These are phyloP conservation scores for Aristolochia fimbriata DNA, from an alignment of 164 flowering plant species.

Conservation along the genomic window DNA sequence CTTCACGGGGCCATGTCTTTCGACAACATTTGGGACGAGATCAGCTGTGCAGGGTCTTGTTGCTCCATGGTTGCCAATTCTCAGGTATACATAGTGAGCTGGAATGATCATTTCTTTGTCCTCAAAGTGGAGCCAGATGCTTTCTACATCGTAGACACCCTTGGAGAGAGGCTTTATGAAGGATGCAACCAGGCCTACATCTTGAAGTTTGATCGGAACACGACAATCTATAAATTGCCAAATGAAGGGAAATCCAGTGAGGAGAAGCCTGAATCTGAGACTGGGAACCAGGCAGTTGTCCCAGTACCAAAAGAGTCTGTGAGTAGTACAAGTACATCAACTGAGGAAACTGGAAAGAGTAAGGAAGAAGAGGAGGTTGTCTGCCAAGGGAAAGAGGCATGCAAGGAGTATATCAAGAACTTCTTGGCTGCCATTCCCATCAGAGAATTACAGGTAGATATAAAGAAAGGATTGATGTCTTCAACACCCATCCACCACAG, in stretches of 20 bases:
- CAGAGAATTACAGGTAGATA: constrained; percentile 78
- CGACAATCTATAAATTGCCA: constrained; percentile 39
- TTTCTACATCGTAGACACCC: constrained; percentile 82
- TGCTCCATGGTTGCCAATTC: constrained; percentile 23
- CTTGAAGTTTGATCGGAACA: constrained; percentile 62
- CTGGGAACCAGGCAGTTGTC: constrained; percentile 15
- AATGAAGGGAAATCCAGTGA: constrained; percentile 16
- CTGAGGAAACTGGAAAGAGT: constrained; percentile 22
- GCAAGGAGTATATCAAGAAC: constrained; percentile 89
- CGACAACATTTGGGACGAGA: constrained; percentile 96
- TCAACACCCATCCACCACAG: constrained; percentile 75
- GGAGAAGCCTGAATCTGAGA: constrained; percentile 28
- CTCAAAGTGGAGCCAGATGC: constrained; percentile 87
- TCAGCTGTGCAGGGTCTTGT: constrained; percentile 30
- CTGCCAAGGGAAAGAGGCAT: constrained; percentile 77
- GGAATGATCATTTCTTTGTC: constrained; percentile 96
- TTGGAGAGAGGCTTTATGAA: constrained; percentile 90
- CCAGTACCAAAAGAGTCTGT: constrained; percentile 15
- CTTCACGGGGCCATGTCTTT: constrained; percentile 93
- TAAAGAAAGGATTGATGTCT: constrained; percentile 65
- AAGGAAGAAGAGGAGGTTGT: constrained; percentile 41
- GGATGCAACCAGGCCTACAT: constrained; percentile 92
- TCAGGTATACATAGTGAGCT: constrained; percentile 69
- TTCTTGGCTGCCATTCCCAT: constrained; percentile 96
- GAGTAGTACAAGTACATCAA: constrained; percentile 5